Evolutionary conservation across 2,329 filamentous ascomycete species (phyloP).

Genomic region (Xylariomycetidae sp.): DNA sequence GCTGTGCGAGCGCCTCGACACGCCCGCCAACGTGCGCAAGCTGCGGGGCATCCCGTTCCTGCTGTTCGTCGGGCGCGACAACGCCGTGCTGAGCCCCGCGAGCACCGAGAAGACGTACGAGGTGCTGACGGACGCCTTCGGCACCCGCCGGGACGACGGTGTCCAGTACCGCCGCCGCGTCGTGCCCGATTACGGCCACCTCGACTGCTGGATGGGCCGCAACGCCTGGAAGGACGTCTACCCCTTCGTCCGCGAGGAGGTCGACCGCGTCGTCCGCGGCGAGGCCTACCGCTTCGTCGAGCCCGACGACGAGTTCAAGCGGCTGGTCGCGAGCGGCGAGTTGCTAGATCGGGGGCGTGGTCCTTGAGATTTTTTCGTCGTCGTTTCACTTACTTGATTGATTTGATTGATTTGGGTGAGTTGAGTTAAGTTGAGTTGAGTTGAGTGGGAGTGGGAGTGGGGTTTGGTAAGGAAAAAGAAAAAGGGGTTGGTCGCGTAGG

Average conservation of each 20-base stretch:
- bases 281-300: slow-evolving; percentile 37
- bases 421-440: too few relatives aligned
- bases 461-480: too few relatives aligned
- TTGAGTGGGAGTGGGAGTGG: too few relatives aligned
- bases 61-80: slow-evolving; percentile 52
- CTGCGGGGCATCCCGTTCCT: slow-evolving; percentile 51
- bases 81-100: slow-evolving; percentile 50
- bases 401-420: too few relatives aligned
- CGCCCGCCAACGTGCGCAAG: slow-evolving; percentile 42
- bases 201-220: slow-evolving; percentile 60
- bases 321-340: slow-evolving; percentile 36
- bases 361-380: not conserved
- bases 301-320: slow-evolving; percentile 38
- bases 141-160: slow-evolving; percentile 26
- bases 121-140: slow-evolving; percentile 47
- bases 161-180: slow-evolving; percentile 47
- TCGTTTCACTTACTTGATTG: too few relatives aligned
- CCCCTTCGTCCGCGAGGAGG: slow-evolving; percentile 49
- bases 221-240: slow-evolving; percentile 57
- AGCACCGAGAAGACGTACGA: slow-evolving; percentile 51
- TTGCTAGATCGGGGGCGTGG: slow-evolving; percentile 21
- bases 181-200: slow-evolving; percentile 54
- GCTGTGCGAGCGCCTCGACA: slow-evolving; percentile 41
- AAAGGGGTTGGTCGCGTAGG: too few relatives aligned
- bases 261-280: slow-evolving; percentile 47